These are phyloP conservation scores for Porpolomopsis calyptriformis DNA, from an alignment of 768 basidiomycete species.

Conservation along the genomic window DNA sequence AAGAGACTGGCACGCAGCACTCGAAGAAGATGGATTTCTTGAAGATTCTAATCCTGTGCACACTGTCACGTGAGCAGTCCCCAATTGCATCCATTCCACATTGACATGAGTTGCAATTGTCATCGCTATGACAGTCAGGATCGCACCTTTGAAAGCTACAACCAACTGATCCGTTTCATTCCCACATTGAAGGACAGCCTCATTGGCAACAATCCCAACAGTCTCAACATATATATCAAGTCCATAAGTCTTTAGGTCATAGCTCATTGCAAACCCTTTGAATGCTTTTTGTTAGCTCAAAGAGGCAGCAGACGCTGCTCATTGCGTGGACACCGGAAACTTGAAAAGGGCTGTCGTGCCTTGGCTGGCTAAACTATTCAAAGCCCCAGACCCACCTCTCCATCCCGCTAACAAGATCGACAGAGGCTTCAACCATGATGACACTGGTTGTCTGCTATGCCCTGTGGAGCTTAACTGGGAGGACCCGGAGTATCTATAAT, in stretches of 20 bases:
- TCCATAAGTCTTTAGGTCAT: neutral
- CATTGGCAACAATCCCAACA: neutral
- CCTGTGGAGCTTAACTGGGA: conserved; percentile 14
- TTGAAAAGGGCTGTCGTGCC: neutral
- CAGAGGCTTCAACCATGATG: conserved; percentile 12
- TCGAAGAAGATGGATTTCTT: too few relatives aligned
- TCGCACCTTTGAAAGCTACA: neutral
- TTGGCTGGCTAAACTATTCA: neutral
- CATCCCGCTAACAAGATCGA: neutral
- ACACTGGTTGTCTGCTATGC: conserved; percentile 14
- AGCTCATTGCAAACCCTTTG: neutral
- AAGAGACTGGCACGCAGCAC: too few relatives aligned
- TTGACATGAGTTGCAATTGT: too few relatives aligned
- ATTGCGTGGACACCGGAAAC: neutral
- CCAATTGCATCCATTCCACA: too few relatives aligned
- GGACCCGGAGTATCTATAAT: too few relatives aligned
- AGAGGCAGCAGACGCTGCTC: neutral
- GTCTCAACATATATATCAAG: neutral
- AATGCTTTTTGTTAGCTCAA: too few relatives aligned
- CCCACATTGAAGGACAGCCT: neutral
- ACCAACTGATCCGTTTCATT: neutral
- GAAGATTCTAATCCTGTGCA: too few relatives aligned
- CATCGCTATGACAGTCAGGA: neutral
- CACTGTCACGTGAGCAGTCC: too few relatives aligned
- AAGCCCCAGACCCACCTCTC: neutral